phyloP scores from a whole-genome alignment of 768 basidiomycete species.

The Russula lepida region DNA sequence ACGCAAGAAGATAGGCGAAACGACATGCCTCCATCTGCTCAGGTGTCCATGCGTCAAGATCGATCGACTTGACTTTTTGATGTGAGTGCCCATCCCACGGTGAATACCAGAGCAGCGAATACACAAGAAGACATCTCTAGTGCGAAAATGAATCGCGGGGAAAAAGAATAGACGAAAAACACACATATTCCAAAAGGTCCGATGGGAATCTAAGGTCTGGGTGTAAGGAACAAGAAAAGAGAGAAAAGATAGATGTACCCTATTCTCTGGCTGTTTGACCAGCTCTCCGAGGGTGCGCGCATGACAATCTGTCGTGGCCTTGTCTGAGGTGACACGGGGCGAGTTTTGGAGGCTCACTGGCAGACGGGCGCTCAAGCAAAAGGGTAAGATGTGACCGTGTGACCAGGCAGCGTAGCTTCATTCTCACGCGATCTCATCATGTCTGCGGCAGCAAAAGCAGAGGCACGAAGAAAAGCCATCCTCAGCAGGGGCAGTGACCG shows the following conservation, averaged over 20 bases:
- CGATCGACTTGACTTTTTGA: conserved; percentile 96
- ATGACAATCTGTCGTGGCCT: conserved; percentile 74
- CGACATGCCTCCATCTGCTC: conserved; percentile 84
- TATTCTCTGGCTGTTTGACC: conserved; percentile 86
- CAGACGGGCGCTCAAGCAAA: not conserved
- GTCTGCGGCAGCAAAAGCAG: conserved; percentile 52
- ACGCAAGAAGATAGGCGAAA: not conserved
- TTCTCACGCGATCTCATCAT: conserved; percentile 22
- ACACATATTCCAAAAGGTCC: conserved; percentile 97
- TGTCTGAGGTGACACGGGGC: conserved; percentile 55
- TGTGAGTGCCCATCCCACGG: conserved; percentile 96
- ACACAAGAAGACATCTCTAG: conserved; percentile 86
- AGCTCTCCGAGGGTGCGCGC: conserved; percentile 75
- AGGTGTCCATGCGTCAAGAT: conserved; percentile 95
- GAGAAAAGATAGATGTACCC: conserved; percentile 49
- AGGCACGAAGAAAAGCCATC: conserved; percentile 72
- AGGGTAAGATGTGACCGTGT: not conserved
- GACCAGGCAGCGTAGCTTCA: too few relatives aligned
- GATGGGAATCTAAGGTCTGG: conserved; percentile 68
- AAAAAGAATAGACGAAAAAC: conserved; percentile 23
- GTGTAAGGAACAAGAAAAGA: not conserved
- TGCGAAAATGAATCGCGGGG: conserved; percentile 1
- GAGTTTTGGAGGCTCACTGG: too few relatives aligned
- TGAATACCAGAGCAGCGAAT: conserved; percentile 98
- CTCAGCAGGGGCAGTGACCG: conserved; percentile 60